phyloP scores from a whole-genome alignment of 2,329 filamentous ascomycete species.

The Fusarium udum region DNA sequence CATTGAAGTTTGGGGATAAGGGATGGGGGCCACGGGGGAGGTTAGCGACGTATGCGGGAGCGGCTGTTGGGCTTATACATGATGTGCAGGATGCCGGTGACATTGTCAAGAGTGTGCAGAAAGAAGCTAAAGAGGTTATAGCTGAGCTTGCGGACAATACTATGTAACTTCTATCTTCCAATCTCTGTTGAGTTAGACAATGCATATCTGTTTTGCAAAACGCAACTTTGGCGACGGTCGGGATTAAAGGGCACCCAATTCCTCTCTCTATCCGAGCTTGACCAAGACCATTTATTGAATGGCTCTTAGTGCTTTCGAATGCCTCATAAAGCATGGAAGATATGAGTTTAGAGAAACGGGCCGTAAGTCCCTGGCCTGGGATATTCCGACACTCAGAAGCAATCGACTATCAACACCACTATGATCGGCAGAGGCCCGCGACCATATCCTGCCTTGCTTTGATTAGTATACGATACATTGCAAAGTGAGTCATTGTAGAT shows the following conservation, averaged over 20 bases:
- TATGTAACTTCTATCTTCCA: neutral
- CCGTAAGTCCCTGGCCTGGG: no score
- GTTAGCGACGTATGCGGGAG: constrained; percentile 61
- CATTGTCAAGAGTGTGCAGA: constrained; percentile 50
- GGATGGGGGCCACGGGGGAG: constrained; percentile 60
- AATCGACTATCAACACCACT: no score
- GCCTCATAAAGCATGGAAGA: no score
- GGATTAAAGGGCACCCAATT: neutral
- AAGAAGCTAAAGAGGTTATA: constrained; percentile 38
- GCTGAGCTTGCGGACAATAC: neutral
- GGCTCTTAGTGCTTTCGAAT: no score
- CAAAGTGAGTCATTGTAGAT: neutral
- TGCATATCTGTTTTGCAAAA: neutral
- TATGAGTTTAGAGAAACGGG: no score
- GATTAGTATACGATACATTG: neutral
- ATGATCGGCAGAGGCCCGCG: no score
- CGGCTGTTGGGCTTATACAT: constrained; percentile 56
- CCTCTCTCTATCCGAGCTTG: neutral
- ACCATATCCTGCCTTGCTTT: fast-evolving
- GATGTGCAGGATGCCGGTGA: constrained; percentile 50
- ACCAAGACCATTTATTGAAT: no score
- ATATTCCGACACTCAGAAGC: no score
- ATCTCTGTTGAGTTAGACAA: neutral
- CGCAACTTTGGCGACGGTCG: neutral
- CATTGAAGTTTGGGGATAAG: constrained; percentile 51